Percentiles rank a stretch among this genome's conserved stretches.
phyloP scores from a whole-genome alignment of 352 stramenopile species.

The Globisporangium irregulare region DNA sequence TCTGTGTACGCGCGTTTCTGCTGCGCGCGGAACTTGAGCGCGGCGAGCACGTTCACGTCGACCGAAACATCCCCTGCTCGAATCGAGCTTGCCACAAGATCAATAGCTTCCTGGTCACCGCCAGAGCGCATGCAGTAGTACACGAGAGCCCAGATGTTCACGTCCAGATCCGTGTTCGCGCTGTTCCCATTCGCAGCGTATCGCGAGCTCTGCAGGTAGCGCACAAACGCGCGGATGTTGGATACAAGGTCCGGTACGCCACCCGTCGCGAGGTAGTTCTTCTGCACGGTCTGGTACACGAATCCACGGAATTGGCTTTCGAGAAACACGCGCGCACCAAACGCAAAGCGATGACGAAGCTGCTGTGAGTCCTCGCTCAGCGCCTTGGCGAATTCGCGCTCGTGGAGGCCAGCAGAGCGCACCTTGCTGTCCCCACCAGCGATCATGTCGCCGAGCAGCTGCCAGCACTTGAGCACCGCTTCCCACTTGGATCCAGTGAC shows the following conservation, averaged over 20 bases:
- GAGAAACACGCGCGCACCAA: conserved; percentile 69
- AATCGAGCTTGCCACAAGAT: conserved; percentile 44
- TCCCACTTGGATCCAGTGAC: conserved; percentile 71
- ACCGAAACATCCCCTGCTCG: conserved; percentile 43
- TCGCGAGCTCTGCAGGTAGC: conserved; percentile 69
- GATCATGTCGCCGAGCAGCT: conserved; percentile 69
- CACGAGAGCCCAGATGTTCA: conserved; percentile 68
- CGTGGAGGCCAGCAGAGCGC: conserved; percentile 29
- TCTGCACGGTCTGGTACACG: conserved; percentile 78
- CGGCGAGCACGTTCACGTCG: conserved; percentile 55
- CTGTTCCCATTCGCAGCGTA: conserved; percentile 41
- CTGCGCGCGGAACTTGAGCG: conserved; percentile 56
- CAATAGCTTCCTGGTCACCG: conserved; percentile 63
- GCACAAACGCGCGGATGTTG: conserved; percentile 75
- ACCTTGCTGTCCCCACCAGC: conserved; percentile 45
- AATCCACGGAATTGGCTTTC: conserved; percentile 77
- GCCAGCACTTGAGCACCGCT: conserved; percentile 77
- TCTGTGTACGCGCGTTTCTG: conserved; percentile 51
- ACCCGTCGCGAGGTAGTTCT: conserved; percentile 67
- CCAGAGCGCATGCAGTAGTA: conserved; percentile 83
- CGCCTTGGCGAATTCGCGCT: conserved; percentile 52
- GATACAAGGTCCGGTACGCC: conserved; percentile 67
- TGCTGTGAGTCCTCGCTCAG: conserved; percentile 36
- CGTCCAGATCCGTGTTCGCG: conserved; percentile 21
- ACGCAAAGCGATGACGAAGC: conserved; percentile 56